These are phyloP conservation scores for Prunella vulgaris DNA, from an alignment of 257 asterid genomes.

Conservation along the genomic window DNA sequence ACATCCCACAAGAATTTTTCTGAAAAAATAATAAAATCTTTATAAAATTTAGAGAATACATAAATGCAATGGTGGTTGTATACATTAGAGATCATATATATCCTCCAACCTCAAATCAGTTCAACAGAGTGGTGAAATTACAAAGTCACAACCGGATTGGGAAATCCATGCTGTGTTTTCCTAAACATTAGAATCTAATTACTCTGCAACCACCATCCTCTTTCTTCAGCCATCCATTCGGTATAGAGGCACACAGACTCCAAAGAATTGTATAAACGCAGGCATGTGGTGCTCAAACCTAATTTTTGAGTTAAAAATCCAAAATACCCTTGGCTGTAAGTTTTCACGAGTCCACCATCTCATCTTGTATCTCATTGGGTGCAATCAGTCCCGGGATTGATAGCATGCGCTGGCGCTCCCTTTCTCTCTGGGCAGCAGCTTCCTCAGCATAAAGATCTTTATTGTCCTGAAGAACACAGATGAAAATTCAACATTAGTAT, in stretches of 20 bases:
- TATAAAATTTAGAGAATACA: too few relatives aligned
- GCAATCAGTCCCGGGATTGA: slow-evolving; percentile 89
- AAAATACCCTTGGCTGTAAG: slow-evolving; percentile 9
- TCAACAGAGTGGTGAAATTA: too few relatives aligned
- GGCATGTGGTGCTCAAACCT: slow-evolving; percentile 22
- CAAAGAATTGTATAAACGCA: slow-evolving; percentile 8
- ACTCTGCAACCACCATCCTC: slow-evolving; percentile 38
- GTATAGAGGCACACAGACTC: slow-evolving; percentile 13
- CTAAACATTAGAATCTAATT: slow-evolving; percentile 30
- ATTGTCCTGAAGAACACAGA: slow-evolving; percentile 57
- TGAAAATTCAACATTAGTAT: neutral
- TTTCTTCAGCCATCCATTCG: slow-evolving; percentile 31
- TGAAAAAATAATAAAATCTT: too few relatives aligned
- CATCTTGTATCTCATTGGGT: slow-evolving; percentile 90
- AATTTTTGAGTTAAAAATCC: slow-evolving; percentile 21
- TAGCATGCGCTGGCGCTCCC: slow-evolving; percentile 77
- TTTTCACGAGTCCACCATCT: slow-evolving; percentile 66
- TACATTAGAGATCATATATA: too few relatives aligned
- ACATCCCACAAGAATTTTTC: too few relatives aligned
- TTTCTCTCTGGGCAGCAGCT: slow-evolving; percentile 84
- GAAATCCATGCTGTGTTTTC: too few relatives aligned
- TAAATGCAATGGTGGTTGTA: too few relatives aligned
- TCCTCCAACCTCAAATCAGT: too few relatives aligned
- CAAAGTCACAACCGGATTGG: too few relatives aligned
- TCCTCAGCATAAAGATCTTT: slow-evolving; percentile 95